Evolutionary conservation across 495 filamentous ascomycete genomes (phyloP).

Genomic region (Oleoguttula mirabilis): DNA sequence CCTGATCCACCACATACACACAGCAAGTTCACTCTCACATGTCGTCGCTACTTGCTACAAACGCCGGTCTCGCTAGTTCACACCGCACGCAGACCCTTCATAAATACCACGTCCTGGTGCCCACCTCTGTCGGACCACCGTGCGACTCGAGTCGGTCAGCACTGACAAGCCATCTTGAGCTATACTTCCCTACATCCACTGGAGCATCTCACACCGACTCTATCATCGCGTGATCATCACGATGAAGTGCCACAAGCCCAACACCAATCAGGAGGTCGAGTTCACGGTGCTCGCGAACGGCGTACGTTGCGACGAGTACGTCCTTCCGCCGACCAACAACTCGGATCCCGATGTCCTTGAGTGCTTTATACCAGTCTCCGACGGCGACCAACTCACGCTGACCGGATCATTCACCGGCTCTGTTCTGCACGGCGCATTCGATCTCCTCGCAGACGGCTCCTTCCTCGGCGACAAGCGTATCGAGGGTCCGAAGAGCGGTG

Average conservation of each 20-base stretch:
- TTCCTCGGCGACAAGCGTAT: conserved; percentile 9
- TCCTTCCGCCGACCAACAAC: background rate
- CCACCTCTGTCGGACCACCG: too few species aligned
- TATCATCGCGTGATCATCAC: conserved; percentile 1
- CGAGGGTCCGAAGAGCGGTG: conserved; percentile 4
- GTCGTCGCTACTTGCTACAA: too few species aligned
- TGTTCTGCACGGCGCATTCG: conserved; percentile 4
- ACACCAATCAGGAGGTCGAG: conserved; percentile 6
- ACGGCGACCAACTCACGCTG: conserved; percentile 8
- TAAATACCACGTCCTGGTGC: too few species aligned
- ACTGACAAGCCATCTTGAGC: too few species aligned
- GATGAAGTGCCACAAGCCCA: conserved; percentile 13
- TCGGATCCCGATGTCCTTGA: conserved; percentile 1
- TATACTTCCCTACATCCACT: too few species aligned
- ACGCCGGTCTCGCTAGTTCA: too few species aligned
- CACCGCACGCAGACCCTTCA: too few species aligned
- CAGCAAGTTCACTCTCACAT: too few species aligned
- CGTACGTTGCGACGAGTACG: conserved; percentile 6
- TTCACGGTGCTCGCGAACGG: conserved; percentile 10
- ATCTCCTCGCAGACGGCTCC: conserved; percentile 13
- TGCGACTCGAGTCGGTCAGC: too few species aligned
- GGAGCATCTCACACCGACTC: background rate
- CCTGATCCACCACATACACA: too few species aligned
- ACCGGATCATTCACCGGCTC: conserved; percentile 10
- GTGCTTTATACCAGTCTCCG: conserved; percentile 7